Conservation (phyloP, 164 flowering plant species). For the Chimonanthus salicifolius region DNA sequence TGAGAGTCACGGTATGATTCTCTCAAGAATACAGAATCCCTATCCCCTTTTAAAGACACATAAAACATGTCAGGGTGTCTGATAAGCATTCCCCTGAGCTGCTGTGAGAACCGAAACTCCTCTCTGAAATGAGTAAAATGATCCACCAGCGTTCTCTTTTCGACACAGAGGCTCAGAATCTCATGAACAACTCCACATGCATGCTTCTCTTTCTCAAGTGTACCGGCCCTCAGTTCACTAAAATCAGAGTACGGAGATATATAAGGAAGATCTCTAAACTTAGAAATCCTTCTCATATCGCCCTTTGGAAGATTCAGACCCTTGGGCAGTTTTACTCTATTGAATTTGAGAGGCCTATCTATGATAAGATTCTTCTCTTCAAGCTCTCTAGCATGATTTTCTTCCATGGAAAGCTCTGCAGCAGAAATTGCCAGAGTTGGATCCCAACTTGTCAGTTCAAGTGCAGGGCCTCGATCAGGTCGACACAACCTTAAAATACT, state of each 20-base stretch:
- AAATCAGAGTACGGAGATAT: slow-evolving; percentile 89
- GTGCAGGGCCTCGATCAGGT: slow-evolving; percentile 72
- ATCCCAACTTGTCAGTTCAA: slow-evolving; percentile 91
- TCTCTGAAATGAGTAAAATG: slow-evolving; percentile 90
- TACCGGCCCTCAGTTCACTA: slow-evolving; percentile 56
- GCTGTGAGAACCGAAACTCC: slow-evolving; percentile 92
- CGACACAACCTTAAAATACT: slow-evolving; percentile 70
- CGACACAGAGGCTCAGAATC: slow-evolving; percentile 78
- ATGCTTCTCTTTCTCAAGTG: slow-evolving; percentile 76
- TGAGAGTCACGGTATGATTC: slow-evolving; percentile 87
- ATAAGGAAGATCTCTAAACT: slow-evolving; percentile 73
- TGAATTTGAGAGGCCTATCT: slow-evolving; percentile 77
- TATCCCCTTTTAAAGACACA: slow-evolving; percentile 85
- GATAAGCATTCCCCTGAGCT: slow-evolving; percentile 84
- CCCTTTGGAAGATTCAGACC: slow-evolving; percentile 78
- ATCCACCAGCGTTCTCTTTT: slow-evolving; percentile 92
- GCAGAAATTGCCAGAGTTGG: slow-evolving; percentile 89
- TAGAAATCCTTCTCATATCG: slow-evolving; percentile 61
- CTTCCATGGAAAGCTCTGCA: slow-evolving; percentile 72
- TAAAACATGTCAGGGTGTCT: slow-evolving; percentile 97
- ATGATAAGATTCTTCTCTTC: slow-evolving; percentile 74
- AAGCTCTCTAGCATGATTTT: slow-evolving; percentile 42
- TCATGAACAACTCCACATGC: slow-evolving; percentile 93
- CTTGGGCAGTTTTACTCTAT: slow-evolving; percentile 74
- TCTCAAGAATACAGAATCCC: slow-evolving; percentile 88